These are phyloP conservation scores for Naganishia sp. DNA, from an alignment of 1,284 basidiomycete species.

Conservation along the genomic window DNA sequence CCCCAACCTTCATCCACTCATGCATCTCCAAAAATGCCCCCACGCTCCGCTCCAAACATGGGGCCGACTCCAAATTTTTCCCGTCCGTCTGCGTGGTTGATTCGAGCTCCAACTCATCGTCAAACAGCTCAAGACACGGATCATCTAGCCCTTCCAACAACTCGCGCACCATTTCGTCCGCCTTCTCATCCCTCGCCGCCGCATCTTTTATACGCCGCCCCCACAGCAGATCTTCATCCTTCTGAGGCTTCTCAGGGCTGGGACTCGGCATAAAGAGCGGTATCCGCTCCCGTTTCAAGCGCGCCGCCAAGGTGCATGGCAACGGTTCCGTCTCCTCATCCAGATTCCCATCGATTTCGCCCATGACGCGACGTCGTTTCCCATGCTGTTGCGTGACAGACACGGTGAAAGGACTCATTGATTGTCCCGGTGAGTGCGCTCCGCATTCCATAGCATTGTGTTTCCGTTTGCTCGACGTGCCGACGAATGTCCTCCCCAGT, in stretches of 20 bases:
- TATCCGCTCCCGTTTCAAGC: not conserved
- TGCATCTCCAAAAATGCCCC: not conserved
- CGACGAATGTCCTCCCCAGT: too few species aligned
- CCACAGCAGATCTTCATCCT: not conserved
- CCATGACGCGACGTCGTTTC: slow-evolving; percentile 8
- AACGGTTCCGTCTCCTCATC: not conserved
- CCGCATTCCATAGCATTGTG: not conserved
- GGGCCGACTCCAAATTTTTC: not conserved
- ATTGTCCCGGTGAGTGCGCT: not conserved
- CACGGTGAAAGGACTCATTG: not conserved
- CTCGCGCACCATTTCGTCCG: slow-evolving; percentile 50
- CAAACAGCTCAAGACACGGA: slow-evolving; percentile 40
- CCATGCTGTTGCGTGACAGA: not conserved
- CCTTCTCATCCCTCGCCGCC: slow-evolving; percentile 36
- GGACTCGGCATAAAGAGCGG: slow-evolving; percentile 26
- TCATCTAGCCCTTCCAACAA: slow-evolving; percentile 51
- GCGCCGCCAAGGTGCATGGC: not conserved
- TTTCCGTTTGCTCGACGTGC: slow-evolving; percentile 1
- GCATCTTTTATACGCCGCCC: not conserved
- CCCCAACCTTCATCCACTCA: slow-evolving; percentile 14
- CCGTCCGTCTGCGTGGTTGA: too few species aligned
- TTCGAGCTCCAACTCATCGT: slow-evolving; percentile 32
- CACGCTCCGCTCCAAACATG: slow-evolving; percentile 7
- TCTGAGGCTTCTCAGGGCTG: not conserved
- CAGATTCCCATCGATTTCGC: not conserved